Percentiles rank a stretch among this genome's conserved stretches.
phyloP scores from a whole-genome alignment of 768 basidiomycete genomes.

The Dioszegia aurantiaca region DNA sequence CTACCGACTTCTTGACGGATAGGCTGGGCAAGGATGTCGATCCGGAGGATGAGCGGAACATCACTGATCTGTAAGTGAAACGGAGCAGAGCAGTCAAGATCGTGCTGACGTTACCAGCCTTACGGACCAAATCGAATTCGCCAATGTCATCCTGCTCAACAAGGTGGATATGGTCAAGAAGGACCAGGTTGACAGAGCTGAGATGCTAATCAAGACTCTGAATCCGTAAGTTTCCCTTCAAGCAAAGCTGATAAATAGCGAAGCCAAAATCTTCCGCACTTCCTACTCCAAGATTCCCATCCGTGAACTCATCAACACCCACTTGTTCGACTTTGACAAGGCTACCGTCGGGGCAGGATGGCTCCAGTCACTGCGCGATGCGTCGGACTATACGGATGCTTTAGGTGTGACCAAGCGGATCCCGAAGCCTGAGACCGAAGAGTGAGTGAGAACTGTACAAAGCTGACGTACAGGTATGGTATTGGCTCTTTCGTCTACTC shows the following conservation, averaged over 20 bases:
- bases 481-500: constrained; percentile 49
- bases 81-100: too few relatives aligned
- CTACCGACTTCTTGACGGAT: constrained; percentile 50
- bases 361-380: constrained; percentile 47
- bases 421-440: constrained; percentile 48
- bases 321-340: constrained; percentile 46
- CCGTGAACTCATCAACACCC: constrained; percentile 46
- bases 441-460: constrained; percentile 25
- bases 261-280: constrained; percentile 28
- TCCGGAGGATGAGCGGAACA: constrained; percentile 51
- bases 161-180: constrained; percentile 44
- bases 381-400: constrained; percentile 25
- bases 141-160: constrained; percentile 50
- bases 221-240: constrained; percentile 39
- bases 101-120: constrained; percentile 21
- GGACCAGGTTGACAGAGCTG: constrained; percentile 29
- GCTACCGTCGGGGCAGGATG: constrained; percentile 45
- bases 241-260: constrained; percentile 1
- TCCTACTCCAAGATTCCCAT: constrained; percentile 39
- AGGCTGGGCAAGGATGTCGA: constrained; percentile 43
- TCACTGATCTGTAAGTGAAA: constrained; percentile 35
- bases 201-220: constrained; percentile 37
- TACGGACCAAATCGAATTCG: constrained; percentile 52
- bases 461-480: constrained; percentile 30
- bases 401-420: constrained; percentile 31